Evolutionary conservation across 768 basidiomycete species (phyloP), one percentile per base, ranked within the genome.

Genomic region (Xerocomus potaroensis): DNA sequence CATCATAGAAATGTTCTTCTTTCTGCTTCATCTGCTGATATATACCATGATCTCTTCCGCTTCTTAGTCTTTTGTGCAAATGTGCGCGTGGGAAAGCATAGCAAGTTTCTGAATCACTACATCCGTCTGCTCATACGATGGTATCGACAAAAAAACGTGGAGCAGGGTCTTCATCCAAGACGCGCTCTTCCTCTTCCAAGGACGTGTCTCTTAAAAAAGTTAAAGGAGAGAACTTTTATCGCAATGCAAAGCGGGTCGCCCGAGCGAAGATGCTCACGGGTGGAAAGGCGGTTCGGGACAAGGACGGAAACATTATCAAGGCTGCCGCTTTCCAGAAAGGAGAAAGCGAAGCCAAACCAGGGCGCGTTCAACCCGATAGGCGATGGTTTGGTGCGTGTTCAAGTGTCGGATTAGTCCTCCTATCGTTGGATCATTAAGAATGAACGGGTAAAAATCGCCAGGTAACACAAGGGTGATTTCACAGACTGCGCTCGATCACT

Each of bases 381-480:
- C 72, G 94, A 58, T 99, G 95, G 95, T 99, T 99, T 60, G 96
- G 93, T 95, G 60, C 55, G 87, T 73, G 47, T 45, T 23, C 16
- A 19, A 45, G 42, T 34, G 15, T 8, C 4, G 2, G 10, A 27
- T 27, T 31, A 21, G 15, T 26, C n/a, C 21, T 14, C 19, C 18
- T 29, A 23, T 48, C 44, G 24, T 42, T 45, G 23, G 33, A 27
- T 49, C 27, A 36, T 40, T 57, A 41, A 57, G 15, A 29, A 33
- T n/a, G 41, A 21, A 35, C 19, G 39, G 27, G 30, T 43, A 16
- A 53, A 47, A 36, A 45, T 22, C 31, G 37, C 23, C 55, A 94
- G 93, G 95, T 34, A 98, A 98, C 68, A 98, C 96, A n/a, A 75
- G 96, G 62, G 95, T 97, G 29, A 97, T 99, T 62, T 93, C 91